phyloP scores from a whole-genome alignment of 495 filamentous ascomycete species.

The Penicilliopsis zonata region DNA sequence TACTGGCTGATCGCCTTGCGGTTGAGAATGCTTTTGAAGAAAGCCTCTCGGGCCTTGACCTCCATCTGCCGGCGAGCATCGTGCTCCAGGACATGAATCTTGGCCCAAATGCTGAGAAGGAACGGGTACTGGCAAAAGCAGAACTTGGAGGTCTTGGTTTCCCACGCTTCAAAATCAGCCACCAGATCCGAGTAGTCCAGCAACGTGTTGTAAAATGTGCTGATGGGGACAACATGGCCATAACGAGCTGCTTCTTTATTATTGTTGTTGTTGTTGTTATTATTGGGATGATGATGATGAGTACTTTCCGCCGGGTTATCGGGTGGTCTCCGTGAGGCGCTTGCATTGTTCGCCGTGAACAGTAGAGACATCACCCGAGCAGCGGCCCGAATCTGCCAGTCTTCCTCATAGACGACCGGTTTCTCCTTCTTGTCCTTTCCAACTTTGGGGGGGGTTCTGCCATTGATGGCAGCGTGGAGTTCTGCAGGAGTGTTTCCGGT shows the following conservation, averaged over 20 bases:
- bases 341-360: slow-evolving; percentile 69
- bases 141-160: slow-evolving; percentile 61
- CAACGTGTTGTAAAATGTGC: slow-evolving; percentile 77
- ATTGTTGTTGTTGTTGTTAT: slow-evolving; percentile 13
- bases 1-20: slow-evolving; percentile 67
- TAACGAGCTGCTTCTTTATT: slow-evolving; percentile 34
- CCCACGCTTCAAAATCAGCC: slow-evolving; percentile 84
- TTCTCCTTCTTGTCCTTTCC: slow-evolving; percentile 31
- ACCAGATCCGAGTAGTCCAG: slow-evolving; percentile 80
- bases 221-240: slow-evolving; percentile 60
- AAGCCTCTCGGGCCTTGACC: slow-evolving; percentile 77
- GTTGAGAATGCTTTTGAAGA: slow-evolving; percentile 76
- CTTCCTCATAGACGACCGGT: slow-evolving; percentile 59
- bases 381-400: slow-evolving; percentile 84
- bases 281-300: too few relatives aligned
- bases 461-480: slow-evolving; percentile 68
- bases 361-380: slow-evolving; percentile 72
- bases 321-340: slow-evolving; percentile 20
- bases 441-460: slow-evolving; percentile 35
- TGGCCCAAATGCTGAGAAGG: slow-evolving; percentile 85
- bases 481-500: slow-evolving; percentile 52
- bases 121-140: slow-evolving; percentile 93
- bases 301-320: slow-evolving; percentile 8
- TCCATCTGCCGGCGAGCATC: slow-evolving; percentile 91
- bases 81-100: slow-evolving; percentile 85